Percentiles rank a stretch among this genome's conserved stretches.
phyloP scores from a whole-genome alignment of 495 filamentous ascomycete genomes.

The Jackrogersella minutella region DNA sequence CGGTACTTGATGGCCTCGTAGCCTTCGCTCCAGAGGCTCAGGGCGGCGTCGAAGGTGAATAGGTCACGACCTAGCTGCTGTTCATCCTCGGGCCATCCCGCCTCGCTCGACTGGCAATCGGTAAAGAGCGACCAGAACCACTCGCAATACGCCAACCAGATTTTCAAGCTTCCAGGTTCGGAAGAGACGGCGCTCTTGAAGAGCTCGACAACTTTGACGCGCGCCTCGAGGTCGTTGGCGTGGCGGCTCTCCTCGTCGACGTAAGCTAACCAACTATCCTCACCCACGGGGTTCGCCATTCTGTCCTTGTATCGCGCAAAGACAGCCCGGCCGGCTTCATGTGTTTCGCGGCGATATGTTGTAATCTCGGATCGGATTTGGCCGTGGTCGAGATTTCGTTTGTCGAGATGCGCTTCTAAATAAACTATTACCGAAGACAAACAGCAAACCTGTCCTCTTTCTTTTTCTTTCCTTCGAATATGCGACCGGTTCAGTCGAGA shows the following conservation, averaged over 20 bases:
- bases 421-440: slow-evolving; percentile 11
- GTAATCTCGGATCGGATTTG: slow-evolving; percentile 13
- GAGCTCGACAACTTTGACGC: slow-evolving; percentile 81
- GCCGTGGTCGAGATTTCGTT: slow-evolving; percentile 8
- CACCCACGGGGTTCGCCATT: slow-evolving; percentile 63
- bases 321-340: slow-evolving; percentile 37
- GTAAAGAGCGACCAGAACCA: slow-evolving; percentile 82
- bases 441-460: slow-evolving; percentile 33
- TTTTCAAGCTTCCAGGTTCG: slow-evolving; percentile 80
- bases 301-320: slow-evolving; percentile 42
- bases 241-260: slow-evolving; percentile 60
- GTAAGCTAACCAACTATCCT: slow-evolving; percentile 63
- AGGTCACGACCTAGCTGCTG: slow-evolving; percentile 74
- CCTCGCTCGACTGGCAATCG: slow-evolving; percentile 65
- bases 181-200: slow-evolving; percentile 81
- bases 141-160: slow-evolving; percentile 90
- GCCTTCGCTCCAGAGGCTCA: slow-evolving; percentile 81
- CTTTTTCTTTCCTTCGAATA: no score
- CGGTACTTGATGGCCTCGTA: slow-evolving; percentile 81
- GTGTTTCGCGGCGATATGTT: slow-evolving; percentile 29
- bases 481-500: slow-evolving; percentile 30
- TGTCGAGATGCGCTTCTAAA: slow-evolving; percentile 14
- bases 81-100: slow-evolving; percentile 79
- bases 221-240: slow-evolving; percentile 59
- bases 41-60: slow-evolving; percentile 77